A percentile compares a stretch with the other conserved stretches of the same genome.
Evolutionary conservation across 495 filamentous ascomycete species (phyloP).

Genomic region (Hypoxylon trugodes): DNA sequence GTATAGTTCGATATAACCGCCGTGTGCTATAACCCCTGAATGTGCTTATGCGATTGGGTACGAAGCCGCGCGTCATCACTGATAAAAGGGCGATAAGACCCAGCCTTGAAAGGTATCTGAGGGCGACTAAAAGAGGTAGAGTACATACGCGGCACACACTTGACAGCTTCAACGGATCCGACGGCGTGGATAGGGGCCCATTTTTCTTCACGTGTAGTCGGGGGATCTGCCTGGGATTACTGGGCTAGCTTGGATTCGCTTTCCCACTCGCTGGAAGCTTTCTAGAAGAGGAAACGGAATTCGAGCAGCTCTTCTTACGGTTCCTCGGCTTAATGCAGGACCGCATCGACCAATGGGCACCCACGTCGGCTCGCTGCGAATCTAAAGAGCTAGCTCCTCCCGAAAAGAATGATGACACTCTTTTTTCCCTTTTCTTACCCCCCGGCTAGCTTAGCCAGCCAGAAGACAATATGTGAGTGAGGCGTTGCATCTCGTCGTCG

Average conservation of each 20-base stretch:
- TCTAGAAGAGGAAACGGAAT: constrained; percentile 39
- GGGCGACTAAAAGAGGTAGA: constrained; percentile 24
- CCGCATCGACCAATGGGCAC: constrained; percentile 32
- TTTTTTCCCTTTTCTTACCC: no score
- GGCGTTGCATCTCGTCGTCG: constrained; percentile 36
- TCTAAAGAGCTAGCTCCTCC: constrained; percentile 23
- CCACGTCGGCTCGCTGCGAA: constrained; percentile 26
- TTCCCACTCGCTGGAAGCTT: constrained; percentile 39
- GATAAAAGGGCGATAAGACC: constrained; percentile 14
- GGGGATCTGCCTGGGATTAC: constrained; percentile 38
- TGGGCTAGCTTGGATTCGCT: constrained; percentile 23
- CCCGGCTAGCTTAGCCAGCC: no score
- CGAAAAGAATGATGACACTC: constrained; percentile 11
- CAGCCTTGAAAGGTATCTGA: constrained; percentile 21
- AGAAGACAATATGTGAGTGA: not conserved
- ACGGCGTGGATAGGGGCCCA: constrained; percentile 39
- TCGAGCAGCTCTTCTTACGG: constrained; percentile 17
- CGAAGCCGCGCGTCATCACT: constrained; percentile 31
- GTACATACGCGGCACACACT: constrained; percentile 29
- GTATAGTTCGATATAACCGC: constrained; percentile 7
- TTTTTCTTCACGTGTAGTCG: constrained; percentile 40
- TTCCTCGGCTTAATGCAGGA: constrained; percentile 41
- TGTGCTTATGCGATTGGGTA: constrained; percentile 4
- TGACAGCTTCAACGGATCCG: constrained; percentile 39
- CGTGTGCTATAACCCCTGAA: not conserved